These are phyloP conservation scores for Fraxinus excelsior DNA, from an alignment of 257 asterid genomes.

Conservation along the genomic window DNA sequence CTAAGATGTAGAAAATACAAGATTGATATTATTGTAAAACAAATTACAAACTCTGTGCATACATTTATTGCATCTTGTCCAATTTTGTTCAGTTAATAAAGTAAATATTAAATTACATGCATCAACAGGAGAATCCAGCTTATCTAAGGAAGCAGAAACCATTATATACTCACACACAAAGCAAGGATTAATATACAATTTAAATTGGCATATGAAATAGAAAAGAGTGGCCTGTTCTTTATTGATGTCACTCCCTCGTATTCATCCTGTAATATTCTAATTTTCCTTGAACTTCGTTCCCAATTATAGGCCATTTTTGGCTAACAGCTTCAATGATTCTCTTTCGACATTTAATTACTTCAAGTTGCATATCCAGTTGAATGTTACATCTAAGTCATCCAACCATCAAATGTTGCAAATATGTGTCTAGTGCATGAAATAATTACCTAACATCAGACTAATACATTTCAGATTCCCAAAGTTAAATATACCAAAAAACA, in stretches of 20 bases:
- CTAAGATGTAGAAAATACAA: constrained; percentile 8
- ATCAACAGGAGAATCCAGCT: constrained; percentile 15
- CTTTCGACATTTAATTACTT: constrained; percentile 6
- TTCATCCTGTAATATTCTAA: constrained; percentile 9
- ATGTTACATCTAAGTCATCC: constrained; percentile 1
- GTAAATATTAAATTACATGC: constrained; percentile 1
- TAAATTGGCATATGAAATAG: neutral
- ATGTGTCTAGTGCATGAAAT: neutral
- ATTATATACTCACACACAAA: neutral
- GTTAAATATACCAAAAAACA: neutral
- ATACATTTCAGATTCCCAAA: neutral
- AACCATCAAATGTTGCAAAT: constrained; percentile 2
- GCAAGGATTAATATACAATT: neutral
- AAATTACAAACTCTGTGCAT: neutral
- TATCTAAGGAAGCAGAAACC: constrained; percentile 11
- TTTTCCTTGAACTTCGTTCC: constrained; percentile 3
- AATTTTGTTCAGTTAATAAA: neutral
- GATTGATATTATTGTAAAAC: neutral
- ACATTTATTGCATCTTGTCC: neutral
- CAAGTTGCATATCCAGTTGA: constrained; percentile 3
- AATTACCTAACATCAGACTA: neutral
- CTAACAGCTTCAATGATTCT: neutral
- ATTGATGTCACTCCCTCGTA: neutral
- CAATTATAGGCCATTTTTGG: constrained; percentile 5
- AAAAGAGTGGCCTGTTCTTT: neutral